Base-by-base conservation (phyloP, 805 yeast species). In the Hemisphaericaspora nanyangensis region DNA sequence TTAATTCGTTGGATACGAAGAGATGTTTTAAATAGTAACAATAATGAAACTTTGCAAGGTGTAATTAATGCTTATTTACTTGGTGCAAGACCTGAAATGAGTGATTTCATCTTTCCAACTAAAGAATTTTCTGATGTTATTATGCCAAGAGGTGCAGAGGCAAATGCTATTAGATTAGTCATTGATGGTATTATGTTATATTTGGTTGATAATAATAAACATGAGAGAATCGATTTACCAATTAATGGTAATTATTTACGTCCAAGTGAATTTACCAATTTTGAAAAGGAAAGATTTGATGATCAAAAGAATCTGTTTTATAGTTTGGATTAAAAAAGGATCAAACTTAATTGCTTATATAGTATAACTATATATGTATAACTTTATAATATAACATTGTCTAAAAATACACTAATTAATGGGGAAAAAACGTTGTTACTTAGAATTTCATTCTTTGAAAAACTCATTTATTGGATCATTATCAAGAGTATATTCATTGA, bases 71-170 rank as follows among this genome's bases (percentile, higher is more conserved):
- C 58, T 26, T 86, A 85, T 56, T 56, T 85, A 29, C 70, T 66
- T 32, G 60, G 64, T 4, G 76, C 85, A 2, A 68, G 87, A 40
- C 72, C 78, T 7, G 93, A 85, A 51, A 82, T 80, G 79, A 74
- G 66, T 47, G 74, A 78, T 45, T 82, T 71, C 55, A 78, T 86
- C 7, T 66, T 69, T 24, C 80, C 78, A n/a, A 84, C 93, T 1
- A 82, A 80, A 53, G 80, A 79, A 43, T 70, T 64, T 43, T 87
- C 95, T 1, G 95, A 85, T 57, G 79, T 85, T 6, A 74, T 86
- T 19, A 65, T 85, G 51, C 89, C 91, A 2, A 65, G 80, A 26
- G 91, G 89, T 2, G 76, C 82, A 6, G 87, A 82, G 41, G 44
- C 61, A 2, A 63, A 71, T 25, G 86, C 85, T 7, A 68, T 82